Percentiles rank a stretch among this genome's conserved stretches.
These are phyloP conservation scores for Leishmania mexicana DNA, from an alignment of 208 protist species.

Conservation along the genomic window DNA sequence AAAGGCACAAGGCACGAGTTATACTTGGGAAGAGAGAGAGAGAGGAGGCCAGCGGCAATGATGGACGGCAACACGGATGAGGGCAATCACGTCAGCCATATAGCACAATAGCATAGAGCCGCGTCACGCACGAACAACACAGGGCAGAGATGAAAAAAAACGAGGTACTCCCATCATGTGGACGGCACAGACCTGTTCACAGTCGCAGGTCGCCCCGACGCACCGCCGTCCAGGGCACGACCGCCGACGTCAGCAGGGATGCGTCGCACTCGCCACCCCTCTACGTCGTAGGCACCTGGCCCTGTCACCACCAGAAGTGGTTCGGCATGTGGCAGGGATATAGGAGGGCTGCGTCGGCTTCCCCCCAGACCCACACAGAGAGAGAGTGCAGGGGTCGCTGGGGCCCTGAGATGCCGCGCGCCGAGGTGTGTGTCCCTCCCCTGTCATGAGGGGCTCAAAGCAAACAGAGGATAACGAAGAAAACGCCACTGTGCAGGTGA, in stretches of 20 bases:
- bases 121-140: too few species aligned
- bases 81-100: too few species aligned
- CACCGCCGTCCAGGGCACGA: neutral
- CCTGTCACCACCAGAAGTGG: neutral
- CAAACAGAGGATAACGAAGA: neutral
- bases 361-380: neutral
- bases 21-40: neutral
- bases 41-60: neutral
- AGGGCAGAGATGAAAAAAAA: too few species aligned
- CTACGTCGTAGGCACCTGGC: neutral
- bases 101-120: too few species aligned
- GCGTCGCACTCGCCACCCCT: neutral
- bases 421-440: neutral
- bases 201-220: neutral
- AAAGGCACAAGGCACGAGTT: neutral
- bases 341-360: too few species aligned
- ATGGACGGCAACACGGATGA: too few species aligned
- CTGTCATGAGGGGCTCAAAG: neutral
- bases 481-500: neutral
- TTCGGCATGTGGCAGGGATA: neutral
- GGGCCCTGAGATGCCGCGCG: too few species aligned
- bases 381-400: too few species aligned
- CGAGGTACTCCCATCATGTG: neutral
- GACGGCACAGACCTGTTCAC: neutral
- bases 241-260: neutral